Evolutionary conservation across 345 rosid species (phyloP).

Genomic region (Citrus medica): DNA sequence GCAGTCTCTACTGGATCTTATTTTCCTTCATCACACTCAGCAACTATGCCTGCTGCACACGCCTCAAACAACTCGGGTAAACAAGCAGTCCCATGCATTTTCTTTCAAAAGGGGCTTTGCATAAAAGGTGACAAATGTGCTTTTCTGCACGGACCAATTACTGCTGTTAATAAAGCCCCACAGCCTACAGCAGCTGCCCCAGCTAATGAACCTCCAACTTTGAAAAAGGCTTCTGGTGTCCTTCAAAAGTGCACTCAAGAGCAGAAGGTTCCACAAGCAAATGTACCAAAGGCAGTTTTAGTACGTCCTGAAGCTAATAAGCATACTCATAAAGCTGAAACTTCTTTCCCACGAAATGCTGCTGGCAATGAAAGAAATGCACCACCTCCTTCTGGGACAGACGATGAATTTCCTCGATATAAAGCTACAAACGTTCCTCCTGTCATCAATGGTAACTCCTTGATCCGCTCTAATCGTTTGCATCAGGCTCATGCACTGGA

Average conservation of each 20-base stretch:
- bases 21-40: slow-evolving; percentile 23
- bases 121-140: slow-evolving; percentile 85
- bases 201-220: slow-evolving; percentile 29
- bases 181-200: slow-evolving; percentile 31
- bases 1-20: slow-evolving; percentile 44
- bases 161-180: slow-evolving; percentile 32
- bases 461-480: slow-evolving; percentile 34
- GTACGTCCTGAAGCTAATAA: slow-evolving; percentile 29
- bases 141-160: slow-evolving; percentile 63
- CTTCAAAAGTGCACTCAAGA: slow-evolving; percentile 36
- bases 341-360: slow-evolving; percentile 29
- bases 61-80: slow-evolving; percentile 38
- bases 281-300: slow-evolving; percentile 27
- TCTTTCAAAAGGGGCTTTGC: slow-evolving; percentile 81
- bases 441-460: slow-evolving; percentile 33
- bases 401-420: slow-evolving; percentile 43
- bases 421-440: slow-evolving; percentile 28
- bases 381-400: slow-evolving; percentile 21
- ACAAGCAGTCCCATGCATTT: slow-evolving; percentile 75
- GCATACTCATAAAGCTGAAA: slow-evolving; percentile 27
- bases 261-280: slow-evolving; percentile 30
- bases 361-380: slow-evolving; percentile 31
- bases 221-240: slow-evolving; percentile 31
- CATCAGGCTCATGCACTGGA: slow-evolving; percentile 47
- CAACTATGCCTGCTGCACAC: slow-evolving; percentile 8